These are phyloP conservation scores for Fragaria nilgerrensis DNA, from an alignment of 306 rosid species.

Conservation along the genomic window DNA sequence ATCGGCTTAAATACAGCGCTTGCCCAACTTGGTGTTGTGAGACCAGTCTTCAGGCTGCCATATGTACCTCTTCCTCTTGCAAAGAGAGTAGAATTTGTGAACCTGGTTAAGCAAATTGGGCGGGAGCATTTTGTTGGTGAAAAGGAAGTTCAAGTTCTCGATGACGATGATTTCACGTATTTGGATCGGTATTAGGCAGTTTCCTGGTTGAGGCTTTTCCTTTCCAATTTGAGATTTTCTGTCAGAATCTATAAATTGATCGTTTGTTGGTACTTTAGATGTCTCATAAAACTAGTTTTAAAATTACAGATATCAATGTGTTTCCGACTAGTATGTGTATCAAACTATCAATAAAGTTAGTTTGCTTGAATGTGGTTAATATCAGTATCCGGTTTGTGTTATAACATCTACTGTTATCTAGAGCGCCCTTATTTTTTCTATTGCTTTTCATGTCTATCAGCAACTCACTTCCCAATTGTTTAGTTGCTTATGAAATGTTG, in stretches of 20 bases:
- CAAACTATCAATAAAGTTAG: neutral
- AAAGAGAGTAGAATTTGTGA: conserved; percentile 70
- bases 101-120: conserved; percentile 71
- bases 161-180: conserved; percentile 57
- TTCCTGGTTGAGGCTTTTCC: neutral
- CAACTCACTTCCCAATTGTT: neutral
- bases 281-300: neutral
- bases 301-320: neutral
- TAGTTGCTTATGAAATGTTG: neutral
- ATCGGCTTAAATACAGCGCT: conserved; percentile 89
- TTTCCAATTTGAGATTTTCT: no score
- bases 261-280: neutral
- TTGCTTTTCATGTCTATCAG: neutral
- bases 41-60: conserved; percentile 93
- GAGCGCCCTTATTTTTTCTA: neutral
- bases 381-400: neutral
- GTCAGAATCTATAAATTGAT: neutral
- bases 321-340: neutral
- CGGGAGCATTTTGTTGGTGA: conserved; percentile 80
- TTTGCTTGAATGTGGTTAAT: neutral
- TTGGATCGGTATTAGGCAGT: conserved; percentile 53
- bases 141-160: conserved; percentile 68
- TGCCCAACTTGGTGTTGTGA: conserved; percentile 90
- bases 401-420: neutral
- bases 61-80: conserved; percentile 81